phyloP scores from a whole-genome alignment of 2,329 filamentous ascomycete species.

The Emmonsiellopsis sp. region DNA sequence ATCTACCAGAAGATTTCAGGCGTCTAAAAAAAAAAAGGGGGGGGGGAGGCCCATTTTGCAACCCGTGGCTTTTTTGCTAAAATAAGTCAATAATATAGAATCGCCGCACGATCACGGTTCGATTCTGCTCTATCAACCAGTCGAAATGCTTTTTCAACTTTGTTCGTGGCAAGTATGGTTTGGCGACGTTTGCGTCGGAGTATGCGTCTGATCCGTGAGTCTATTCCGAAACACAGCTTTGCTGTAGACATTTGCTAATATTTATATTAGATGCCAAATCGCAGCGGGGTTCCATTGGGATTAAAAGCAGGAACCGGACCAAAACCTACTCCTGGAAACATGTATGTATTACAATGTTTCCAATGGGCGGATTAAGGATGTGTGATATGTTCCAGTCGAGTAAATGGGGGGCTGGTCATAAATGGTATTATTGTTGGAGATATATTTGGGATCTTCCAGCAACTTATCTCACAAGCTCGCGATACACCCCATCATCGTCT shows the following conservation, averaged over 20 bases:
- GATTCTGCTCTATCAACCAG: constrained; percentile 39
- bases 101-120: constrained; percentile 35
- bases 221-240: neutral
- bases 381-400: too few species aligned
- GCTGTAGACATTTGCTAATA: neutral
- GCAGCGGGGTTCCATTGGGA: constrained; percentile 7
- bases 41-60: too few species aligned
- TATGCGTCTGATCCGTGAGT: constrained; percentile 37
- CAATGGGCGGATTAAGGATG: too few species aligned
- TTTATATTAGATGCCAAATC: constrained; percentile 5
- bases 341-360: too few species aligned
- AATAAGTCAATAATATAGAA: neutral
- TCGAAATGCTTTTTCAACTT: constrained; percentile 37
- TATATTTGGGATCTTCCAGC: too few species aligned
- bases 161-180: constrained; percentile 33
- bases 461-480: too few species aligned
- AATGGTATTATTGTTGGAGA: too few species aligned
- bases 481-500: too few species aligned
- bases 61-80: neutral
- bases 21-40: too few species aligned
- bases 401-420: too few species aligned
- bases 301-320: neutral
- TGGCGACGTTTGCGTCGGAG: constrained; percentile 37
- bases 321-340: too few species aligned
- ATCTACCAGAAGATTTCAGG: neutral